Percentiles rank a stretch among this genome's conserved stretches.
phyloP scores from a whole-genome alignment of 2,329 filamentous ascomycete species.

The Cadophora sp. region DNA sequence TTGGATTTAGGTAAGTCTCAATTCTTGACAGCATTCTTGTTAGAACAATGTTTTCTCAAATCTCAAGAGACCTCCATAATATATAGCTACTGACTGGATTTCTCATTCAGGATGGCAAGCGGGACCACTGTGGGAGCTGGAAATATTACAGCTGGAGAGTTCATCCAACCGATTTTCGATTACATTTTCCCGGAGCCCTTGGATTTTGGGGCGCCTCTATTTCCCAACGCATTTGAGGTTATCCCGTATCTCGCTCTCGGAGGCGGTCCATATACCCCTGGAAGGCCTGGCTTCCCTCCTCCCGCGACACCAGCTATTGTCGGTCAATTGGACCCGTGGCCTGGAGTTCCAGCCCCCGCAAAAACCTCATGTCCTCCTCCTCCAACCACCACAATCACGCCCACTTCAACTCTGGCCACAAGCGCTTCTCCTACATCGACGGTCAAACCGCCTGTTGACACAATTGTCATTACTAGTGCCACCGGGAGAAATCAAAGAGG shows the following conservation, averaged over 20 bases:
- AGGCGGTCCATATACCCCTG: conserved; percentile 40
- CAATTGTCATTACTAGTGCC: conserved; percentile 22
- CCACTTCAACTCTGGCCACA: conserved; percentile 12
- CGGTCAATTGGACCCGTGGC: conserved; percentile 47
- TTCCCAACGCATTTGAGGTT: conserved; percentile 46
- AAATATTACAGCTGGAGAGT: conserved; percentile 49
- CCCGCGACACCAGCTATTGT: conserved; percentile 36
- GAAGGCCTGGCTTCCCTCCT: conserved; percentile 23
- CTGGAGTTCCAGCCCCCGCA: conserved; percentile 19
- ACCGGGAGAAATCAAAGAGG: conserved; percentile 18
- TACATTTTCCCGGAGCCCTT: conserved; percentile 52
- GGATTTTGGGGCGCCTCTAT: conserved; percentile 44
- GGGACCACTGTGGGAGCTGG: conserved; percentile 47
- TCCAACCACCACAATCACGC: conserved; percentile 11
- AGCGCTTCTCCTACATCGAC: conserved; percentile 11
- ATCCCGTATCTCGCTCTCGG: conserved; percentile 45
- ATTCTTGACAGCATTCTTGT: too few species aligned
- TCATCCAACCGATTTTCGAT: conserved; percentile 48
- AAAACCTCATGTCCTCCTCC: conserved; percentile 19
- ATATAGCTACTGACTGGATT: too few species aligned
- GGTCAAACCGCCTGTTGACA: conserved; percentile 13
- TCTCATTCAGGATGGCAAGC: conserved; percentile 31
- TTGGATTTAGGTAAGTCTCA: conserved; percentile 40
- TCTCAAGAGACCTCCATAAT: too few species aligned
- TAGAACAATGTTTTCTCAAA: too few species aligned